Base-by-base conservation (phyloP, 2,329 filamentous ascomycete genomes). In the Juglanconis oblonga region DNA sequence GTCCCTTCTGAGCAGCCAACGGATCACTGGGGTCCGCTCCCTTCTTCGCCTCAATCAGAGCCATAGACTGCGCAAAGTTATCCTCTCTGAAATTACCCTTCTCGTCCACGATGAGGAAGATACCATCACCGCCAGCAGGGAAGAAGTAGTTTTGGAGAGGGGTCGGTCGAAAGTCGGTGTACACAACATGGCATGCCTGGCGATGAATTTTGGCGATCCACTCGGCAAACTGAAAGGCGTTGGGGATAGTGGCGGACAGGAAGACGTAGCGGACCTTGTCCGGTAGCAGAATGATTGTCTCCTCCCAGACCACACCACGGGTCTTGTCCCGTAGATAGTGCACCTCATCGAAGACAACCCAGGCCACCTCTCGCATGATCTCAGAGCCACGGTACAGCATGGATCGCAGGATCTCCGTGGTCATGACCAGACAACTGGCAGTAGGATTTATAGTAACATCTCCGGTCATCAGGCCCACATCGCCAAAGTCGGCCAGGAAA, bases 181-280 rank as follows among this genome's bases (percentile, higher is more conserved):
- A 99, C 3, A 99, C 95, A 64, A 99, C 96, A 81, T 99, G 96
- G 67, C 95, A 99, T 6, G 95, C 94, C 71, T 99, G 96, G 66
- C 91, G 90, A 74, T 99, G 96, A 60, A 94, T 98, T 78, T 98
- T 98, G 68, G 91, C 92, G 69, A 99, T 96, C 95, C 95, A 99
- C 74, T 99, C 94, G 67, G 95, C 95, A 69, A 99, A 99, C 74
- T 99, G 95, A 85, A 98, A 97, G 55, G 95, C 93, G 72, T 99
- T 99, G 57, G 95, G 95, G 64, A 99, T 99, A 2, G 96, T 99
- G 64, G 95, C 95, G 36, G 96, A 99, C 62, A 99, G 80, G 76
- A 99, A 99, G 58, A 99, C 96, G 71, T 98, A 99, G 77, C 92
- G 90, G 67, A 99, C 96, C 82, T 99, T 98, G 80, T 99, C 95